Conservation (phyloP, 306 rosid genomes). For the Sophora flavescens region DNA sequence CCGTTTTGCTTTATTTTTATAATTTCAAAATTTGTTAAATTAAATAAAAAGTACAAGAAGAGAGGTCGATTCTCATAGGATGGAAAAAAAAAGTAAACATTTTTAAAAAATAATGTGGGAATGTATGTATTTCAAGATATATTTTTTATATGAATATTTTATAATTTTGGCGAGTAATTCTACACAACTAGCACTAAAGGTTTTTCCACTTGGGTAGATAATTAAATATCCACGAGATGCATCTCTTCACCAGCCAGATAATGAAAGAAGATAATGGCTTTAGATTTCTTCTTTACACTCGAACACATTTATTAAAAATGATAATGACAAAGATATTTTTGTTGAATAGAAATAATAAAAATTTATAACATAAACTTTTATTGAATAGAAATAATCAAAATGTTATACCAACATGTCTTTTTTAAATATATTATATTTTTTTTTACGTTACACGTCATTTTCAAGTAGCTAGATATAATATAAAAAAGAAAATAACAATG, state of each 20-base stretch:
- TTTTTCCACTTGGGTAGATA: neutral
- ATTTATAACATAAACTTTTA: neutral
- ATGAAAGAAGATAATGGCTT: neutral
- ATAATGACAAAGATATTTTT: neutral
- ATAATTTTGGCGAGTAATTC: neutral
- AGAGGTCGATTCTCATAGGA: too few relatives aligned
- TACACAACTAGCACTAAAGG: neutral
- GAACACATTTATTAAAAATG: neutral
- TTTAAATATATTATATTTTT: neutral
- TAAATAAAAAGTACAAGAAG: too few relatives aligned
- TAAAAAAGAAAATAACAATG: neutral
- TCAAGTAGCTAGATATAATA: constrained; percentile 1
- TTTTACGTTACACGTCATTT: constrained; percentile 22
- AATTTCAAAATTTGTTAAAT: too few relatives aligned
- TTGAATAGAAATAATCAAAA: neutral
- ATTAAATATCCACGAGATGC: neutral
- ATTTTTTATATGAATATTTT: too few relatives aligned
- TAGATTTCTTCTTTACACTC: neutral
- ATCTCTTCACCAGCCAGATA: neutral
- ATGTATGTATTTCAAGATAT: too few relatives aligned
- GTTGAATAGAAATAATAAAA: neutral
- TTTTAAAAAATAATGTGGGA: too few relatives aligned
- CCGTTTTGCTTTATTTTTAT: too few relatives aligned
- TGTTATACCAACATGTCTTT: neutral
- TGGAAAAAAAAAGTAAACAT: too few relatives aligned